Conservation (phyloP, 495 filamentous ascomycete genomes). For the Xylaria scruposa region DNA sequence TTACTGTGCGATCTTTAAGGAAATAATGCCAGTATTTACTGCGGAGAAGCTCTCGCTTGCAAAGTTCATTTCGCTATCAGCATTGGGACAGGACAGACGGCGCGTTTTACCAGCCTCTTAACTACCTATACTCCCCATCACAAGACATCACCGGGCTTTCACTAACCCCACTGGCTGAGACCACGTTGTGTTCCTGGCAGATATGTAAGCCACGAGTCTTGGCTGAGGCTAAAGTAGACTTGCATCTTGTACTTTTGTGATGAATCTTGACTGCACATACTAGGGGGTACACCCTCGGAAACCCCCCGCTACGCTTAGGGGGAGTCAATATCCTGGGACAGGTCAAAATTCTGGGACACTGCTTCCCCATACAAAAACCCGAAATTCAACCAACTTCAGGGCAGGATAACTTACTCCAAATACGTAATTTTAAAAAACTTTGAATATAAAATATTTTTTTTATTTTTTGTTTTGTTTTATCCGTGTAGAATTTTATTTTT, state of each 20-base stretch:
- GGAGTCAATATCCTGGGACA: too few species aligned
- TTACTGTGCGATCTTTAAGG: not conserved
- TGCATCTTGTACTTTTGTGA: constrained; percentile 1
- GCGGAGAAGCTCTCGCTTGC: not conserved
- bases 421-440: too few species aligned
- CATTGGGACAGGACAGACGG: not conserved
- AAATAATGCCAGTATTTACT: not conserved
- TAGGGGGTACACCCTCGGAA: too few species aligned
- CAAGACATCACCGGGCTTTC: not conserved
- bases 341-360: too few species aligned
- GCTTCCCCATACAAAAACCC: too few species aligned
- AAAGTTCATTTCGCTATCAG: not conserved
- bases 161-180: constrained; percentile 1
- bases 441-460: too few species aligned
- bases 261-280: not conserved
- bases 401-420: too few species aligned
- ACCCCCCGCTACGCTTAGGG: too few species aligned
- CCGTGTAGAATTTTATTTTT: too few species aligned
- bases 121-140: not conserved
- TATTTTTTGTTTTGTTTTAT: too few species aligned
- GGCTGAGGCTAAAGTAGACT: not conserved
- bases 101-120: not conserved
- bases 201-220: constrained; percentile 16
- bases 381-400: too few species aligned
- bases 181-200: constrained; percentile 27